phyloP scores from a whole-genome alignment of 2,329 filamentous ascomycete species.

The Colletotrichum eleusines region DNA sequence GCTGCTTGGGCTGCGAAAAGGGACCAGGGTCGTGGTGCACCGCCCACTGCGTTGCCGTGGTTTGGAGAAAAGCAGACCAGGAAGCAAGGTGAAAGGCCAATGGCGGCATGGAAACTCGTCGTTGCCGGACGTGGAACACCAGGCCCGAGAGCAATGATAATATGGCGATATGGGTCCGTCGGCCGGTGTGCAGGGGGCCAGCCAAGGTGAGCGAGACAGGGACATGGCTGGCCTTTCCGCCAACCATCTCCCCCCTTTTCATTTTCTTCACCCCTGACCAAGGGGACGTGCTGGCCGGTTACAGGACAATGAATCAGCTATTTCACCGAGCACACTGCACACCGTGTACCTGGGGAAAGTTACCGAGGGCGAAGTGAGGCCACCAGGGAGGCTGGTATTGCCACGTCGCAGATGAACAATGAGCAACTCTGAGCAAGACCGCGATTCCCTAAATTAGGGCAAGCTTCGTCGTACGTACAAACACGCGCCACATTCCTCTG shows the following conservation, averaged over 20 bases:
- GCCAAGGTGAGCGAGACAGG: slow-evolving; percentile 40
- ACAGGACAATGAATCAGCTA: background rate
- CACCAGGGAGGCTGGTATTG: background rate
- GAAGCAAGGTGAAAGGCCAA: slow-evolving; percentile 31
- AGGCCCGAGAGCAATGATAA: slow-evolving; percentile 23
- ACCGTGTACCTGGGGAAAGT: slow-evolving; percentile 4
- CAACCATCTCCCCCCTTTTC: slow-evolving; percentile 20
- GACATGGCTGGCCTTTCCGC: slow-evolving; percentile 28
- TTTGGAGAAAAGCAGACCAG: slow-evolving; percentile 45
- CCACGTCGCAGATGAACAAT: background rate
- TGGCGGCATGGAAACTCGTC: slow-evolving; percentile 27
- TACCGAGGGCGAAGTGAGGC: slow-evolving; percentile 12
- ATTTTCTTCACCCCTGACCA: slow-evolving; percentile 6
- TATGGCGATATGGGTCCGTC: slow-evolving; percentile 16
- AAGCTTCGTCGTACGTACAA: slow-evolving; percentile 3
- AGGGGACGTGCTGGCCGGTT: background rate
- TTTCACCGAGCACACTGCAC: slow-evolving; percentile 33
- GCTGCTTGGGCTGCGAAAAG: slow-evolving; percentile 36
- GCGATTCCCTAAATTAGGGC: background rate
- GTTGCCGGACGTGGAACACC: slow-evolving; percentile 28
- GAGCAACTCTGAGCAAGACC: background rate
- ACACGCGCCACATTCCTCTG: background rate
- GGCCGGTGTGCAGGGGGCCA: slow-evolving; percentile 28
- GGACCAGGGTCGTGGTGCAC: slow-evolving; percentile 28
- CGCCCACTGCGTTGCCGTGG: slow-evolving; percentile 37